These are phyloP conservation scores for Fusarium albidum DNA, from an alignment of 2,329 filamentous ascomycete species.

Conservation along the genomic window DNA sequence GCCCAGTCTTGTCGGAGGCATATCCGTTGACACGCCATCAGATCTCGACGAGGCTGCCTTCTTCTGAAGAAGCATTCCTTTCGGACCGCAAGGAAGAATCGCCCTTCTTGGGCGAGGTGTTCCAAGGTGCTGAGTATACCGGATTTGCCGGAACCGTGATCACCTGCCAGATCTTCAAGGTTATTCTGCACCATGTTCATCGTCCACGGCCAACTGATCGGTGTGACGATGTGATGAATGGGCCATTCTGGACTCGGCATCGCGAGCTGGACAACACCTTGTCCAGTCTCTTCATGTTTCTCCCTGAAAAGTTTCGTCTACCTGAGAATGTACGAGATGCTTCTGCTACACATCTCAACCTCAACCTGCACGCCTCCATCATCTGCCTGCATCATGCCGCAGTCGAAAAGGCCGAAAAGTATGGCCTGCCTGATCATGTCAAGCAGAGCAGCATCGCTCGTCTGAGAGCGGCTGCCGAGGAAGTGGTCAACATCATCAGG, in stretches of 20 bases:
- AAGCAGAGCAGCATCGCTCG: slow-evolving; percentile 76
- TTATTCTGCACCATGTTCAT: slow-evolving; percentile 83
- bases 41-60: slow-evolving; percentile 82
- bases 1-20: background rate
- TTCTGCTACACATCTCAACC: slow-evolving; percentile 82
- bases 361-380: slow-evolving; percentile 86
- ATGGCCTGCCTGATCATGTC: slow-evolving; percentile 70
- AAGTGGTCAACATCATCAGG: slow-evolving; percentile 85
- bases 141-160: slow-evolving; percentile 77
- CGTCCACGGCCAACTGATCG: slow-evolving; percentile 73
- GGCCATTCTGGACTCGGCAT: slow-evolving; percentile 87
- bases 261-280: slow-evolving; percentile 82
- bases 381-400: slow-evolving; percentile 92
- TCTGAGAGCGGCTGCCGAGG: slow-evolving; percentile 80
- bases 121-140: slow-evolving; percentile 70
- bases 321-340: slow-evolving; percentile 74
- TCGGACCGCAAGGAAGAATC: slow-evolving; percentile 70
- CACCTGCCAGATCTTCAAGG: slow-evolving; percentile 80
- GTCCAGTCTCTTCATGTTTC: slow-evolving; percentile 78
- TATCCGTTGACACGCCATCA: slow-evolving; percentile 32
- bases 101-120: slow-evolving; percentile 68
- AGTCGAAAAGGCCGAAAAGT: slow-evolving; percentile 80
- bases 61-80: slow-evolving; percentile 79
- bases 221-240: slow-evolving; percentile 76
- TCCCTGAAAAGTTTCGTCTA: slow-evolving; percentile 78